phyloP scores from a whole-genome alignment of 495 filamentous ascomycete species.

The Corynascus novoguineensis region DNA sequence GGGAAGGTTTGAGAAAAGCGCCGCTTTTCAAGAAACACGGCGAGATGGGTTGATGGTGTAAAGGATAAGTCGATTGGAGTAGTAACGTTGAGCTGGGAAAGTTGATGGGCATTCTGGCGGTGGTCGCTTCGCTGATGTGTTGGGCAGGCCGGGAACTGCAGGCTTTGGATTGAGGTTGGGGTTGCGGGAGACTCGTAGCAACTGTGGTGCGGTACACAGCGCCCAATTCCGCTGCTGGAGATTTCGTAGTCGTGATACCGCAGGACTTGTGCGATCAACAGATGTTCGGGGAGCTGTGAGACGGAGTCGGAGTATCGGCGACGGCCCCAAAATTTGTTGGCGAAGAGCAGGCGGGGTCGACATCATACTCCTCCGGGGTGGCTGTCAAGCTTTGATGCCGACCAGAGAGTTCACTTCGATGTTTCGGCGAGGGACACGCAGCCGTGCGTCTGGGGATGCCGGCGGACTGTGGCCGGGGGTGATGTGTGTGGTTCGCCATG shows the following conservation, averaged over 20 bases:
- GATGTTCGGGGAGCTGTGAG: background rate
- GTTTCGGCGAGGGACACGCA: background rate
- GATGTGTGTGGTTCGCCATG: background rate
- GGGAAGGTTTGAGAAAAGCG: no score
- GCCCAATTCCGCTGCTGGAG: background rate
- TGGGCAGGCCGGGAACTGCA: background rate
- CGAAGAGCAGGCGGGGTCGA: background rate
- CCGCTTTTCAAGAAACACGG: no score
- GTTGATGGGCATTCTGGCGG: background rate
- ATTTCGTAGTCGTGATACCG: background rate
- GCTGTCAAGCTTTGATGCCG: background rate
- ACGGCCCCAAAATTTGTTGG: background rate
- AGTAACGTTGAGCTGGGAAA: no score
- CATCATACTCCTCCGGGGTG: background rate
- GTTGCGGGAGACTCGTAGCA: background rate
- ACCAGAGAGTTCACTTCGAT: no score
- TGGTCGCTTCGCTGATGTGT: background rate
- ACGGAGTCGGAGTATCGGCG: conserved; percentile 6
- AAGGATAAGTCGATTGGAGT: no score
- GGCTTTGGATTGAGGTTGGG: background rate
- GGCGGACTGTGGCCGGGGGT: background rate
- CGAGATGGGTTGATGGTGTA: no score
- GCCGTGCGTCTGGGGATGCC: background rate
- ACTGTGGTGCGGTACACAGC: no score
- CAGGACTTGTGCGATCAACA: background rate